Evolutionary conservation across 768 basidiomycete species (phyloP).

Genomic region (Pleurotus citrinopileatus): DNA sequence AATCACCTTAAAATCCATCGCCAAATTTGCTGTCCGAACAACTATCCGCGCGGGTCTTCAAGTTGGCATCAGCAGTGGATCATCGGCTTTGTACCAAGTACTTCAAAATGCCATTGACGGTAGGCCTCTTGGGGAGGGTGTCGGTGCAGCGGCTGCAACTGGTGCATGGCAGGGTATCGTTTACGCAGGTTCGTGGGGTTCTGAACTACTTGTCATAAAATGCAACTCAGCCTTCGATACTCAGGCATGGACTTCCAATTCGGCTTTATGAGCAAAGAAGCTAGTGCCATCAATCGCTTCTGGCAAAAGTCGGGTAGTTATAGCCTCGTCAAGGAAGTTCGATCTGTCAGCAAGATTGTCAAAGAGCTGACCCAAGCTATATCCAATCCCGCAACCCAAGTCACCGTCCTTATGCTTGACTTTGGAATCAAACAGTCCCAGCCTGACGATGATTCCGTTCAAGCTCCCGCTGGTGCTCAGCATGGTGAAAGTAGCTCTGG

Average conservation of each 20-base stretch:
- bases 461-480: not conserved
- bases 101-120: not conserved
- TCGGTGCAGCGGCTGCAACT: not conserved
- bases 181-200: not conserved
- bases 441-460: not conserved
- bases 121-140: not conserved
- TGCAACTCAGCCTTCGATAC: not conserved
- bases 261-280: not conserved
- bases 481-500: not conserved
- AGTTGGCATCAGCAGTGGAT: not conserved
- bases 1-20: not conserved
- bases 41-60: conserved; percentile 1
- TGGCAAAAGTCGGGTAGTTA: not conserved
- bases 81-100: not conserved
- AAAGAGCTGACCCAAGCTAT: not conserved
- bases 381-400: not conserved
- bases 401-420: not conserved
- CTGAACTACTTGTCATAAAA: not conserved
- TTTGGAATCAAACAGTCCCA: not conserved
- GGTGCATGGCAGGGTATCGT: conserved; percentile 1
- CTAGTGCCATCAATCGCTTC: not conserved
- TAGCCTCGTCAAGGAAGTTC: not conserved
- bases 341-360: not conserved
- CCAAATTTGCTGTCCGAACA: not conserved
- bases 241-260: not conserved